A percentile compares a stretch with the other conserved stretches of the same genome.
phyloP scores from a whole-genome alignment of 306 rosid genomes.

The Lithocarpus polystachyus region DNA sequence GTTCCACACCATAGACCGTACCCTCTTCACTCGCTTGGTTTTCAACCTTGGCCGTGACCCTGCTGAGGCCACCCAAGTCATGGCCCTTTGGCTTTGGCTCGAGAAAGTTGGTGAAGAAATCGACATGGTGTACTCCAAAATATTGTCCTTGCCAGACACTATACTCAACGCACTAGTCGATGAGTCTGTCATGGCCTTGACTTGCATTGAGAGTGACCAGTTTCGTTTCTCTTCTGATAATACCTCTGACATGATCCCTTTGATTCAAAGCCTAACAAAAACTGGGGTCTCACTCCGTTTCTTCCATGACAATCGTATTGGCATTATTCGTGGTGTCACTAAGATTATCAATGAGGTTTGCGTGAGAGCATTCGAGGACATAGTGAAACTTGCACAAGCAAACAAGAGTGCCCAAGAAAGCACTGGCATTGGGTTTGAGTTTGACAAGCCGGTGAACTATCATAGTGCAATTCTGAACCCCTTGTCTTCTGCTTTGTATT shows the following conservation, averaged over 20 bases:
- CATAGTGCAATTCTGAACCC: background rate
- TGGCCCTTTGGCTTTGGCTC: conserved; percentile 67
- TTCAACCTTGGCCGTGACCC: conserved; percentile 39
- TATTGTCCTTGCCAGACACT: conserved; percentile 28
- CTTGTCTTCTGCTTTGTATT: background rate
- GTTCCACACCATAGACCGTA: conserved; percentile 61
- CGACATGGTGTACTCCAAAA: conserved; percentile 15
- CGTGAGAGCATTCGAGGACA: conserved; percentile 43
- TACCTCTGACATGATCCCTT: conserved; percentile 5
- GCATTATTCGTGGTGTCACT: conserved; percentile 15
- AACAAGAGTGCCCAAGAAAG: background rate
- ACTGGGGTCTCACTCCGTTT: conserved; percentile 22
- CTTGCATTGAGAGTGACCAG: conserved; percentile 29
- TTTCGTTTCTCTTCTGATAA: background rate
- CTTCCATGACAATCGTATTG: conserved; percentile 31
- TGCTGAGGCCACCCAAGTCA: conserved; percentile 30
- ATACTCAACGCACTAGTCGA: conserved; percentile 29
- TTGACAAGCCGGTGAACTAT: background rate
- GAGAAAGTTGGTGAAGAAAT: conserved; percentile 26
- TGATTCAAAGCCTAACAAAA: conserved; percentile 27
- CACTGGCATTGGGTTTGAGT: background rate
- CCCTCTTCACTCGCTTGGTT: conserved; percentile 46
- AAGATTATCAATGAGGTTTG: conserved; percentile 38
- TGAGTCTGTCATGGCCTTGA: conserved; percentile 35
- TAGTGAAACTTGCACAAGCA: conserved; percentile 18